These are phyloP conservation scores for Dichotomopilus funicola DNA, from an alignment of 2,329 filamentous ascomycete genomes.

Conservation along the genomic window DNA sequence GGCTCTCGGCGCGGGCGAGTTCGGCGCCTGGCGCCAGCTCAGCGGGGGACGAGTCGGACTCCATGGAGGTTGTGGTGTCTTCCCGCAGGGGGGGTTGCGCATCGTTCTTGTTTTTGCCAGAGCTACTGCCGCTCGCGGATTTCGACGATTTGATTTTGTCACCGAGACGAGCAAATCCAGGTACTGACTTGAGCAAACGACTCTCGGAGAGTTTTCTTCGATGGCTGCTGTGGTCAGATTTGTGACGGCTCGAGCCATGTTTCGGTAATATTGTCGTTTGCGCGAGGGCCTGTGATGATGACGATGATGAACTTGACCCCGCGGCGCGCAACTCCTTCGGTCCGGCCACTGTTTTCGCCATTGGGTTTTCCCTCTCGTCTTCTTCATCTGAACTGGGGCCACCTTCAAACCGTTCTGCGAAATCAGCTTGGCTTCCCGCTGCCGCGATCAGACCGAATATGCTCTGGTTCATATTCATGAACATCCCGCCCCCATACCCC, in stretches of 20 bases:
- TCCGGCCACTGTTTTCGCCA: conserved; percentile 24
- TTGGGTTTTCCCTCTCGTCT: conserved; percentile 31
- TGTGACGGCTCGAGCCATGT: conserved; percentile 30
- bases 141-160: conserved; percentile 36
- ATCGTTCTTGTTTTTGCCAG: neutral
- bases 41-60: conserved; percentile 17
- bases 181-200: conserved; percentile 59
- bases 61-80: conserved; percentile 16
- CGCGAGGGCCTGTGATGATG: conserved; percentile 25
- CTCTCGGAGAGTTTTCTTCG: conserved; percentile 48
- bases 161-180: conserved; percentile 47
- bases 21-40: conserved; percentile 25
- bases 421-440: conserved; percentile 75
- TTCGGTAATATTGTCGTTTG: conserved; percentile 51
- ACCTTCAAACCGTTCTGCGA: conserved; percentile 71
- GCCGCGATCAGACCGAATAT: conserved; percentile 90
- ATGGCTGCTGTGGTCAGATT: conserved; percentile 12
- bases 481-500: conserved; percentile 41
- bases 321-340: conserved; percentile 14
- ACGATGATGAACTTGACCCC: neutral
- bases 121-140: conserved; percentile 33
- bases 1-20: conserved; percentile 32
- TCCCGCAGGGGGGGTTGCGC: conserved; percentile 20
- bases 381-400: conserved; percentile 67
- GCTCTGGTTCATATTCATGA: conserved; percentile 83